Base-by-base conservation (phyloP, 345 rosid species). In the Eucalyptus decipiens region DNA sequence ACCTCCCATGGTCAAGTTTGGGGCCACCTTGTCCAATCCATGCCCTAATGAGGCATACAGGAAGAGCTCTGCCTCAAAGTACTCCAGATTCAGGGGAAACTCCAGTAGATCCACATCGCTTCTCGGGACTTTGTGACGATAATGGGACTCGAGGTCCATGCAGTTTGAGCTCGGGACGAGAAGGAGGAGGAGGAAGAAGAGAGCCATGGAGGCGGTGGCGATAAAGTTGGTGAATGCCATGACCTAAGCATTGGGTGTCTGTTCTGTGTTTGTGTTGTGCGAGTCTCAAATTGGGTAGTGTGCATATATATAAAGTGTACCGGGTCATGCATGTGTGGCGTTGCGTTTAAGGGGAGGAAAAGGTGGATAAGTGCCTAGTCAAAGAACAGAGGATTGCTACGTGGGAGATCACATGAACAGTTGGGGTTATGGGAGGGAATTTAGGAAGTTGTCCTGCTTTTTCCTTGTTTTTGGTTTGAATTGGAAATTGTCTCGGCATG, bases 11-110 rank as follows among this genome's bases (percentile, higher is more conserved):
- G 97, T 91, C 81, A 97, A 83, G 34, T 94, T 89, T 19, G 97
- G 97, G 34, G 95, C 98, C n/a, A 92, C 92, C 65, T 10, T 87
- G 86, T 97, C 99, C 91, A 97, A 91, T 60, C 99, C 99, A 90
- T 90, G 43, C n/a, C 99, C 99, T 89, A 93, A 48, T 5, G 98
- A 90, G 40, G 97, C 99, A 60, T 86, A 92, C 91, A 96, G 89
- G 93, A 98, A 96, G 91, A 97, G 96, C 93, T 98, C 99, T 5
- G 99, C 99, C 90, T 98, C 99, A 43, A 98, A 91, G 88, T 95
- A 98, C 92, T 96, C 99, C 43, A 98, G 89, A 92, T 98, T 98
- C 81, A 97, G 89, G 14, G 99, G 96, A 86, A 98, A 96, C 94
- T 97, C 98, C 56, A 98, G 58, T 48, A 97, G 90, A 90, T 94